Percentiles rank a stretch among this genome's conserved stretches.
These are phyloP conservation scores for Talaromyces rugulosus DNA, from an alignment of 2,329 filamentous ascomycete species.

Conservation along the genomic window DNA sequence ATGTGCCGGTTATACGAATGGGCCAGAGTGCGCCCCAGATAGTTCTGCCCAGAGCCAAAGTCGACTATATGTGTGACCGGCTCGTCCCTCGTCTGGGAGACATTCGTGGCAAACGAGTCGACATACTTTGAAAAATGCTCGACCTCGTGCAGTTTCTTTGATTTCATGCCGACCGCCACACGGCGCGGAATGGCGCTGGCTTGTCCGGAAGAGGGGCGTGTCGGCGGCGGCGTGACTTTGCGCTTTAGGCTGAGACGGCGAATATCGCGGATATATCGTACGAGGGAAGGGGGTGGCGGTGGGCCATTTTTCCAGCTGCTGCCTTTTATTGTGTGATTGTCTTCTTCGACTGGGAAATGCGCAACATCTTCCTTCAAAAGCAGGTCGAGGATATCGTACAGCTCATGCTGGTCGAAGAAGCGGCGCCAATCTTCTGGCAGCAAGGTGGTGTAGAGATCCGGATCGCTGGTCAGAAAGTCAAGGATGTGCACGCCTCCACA, in stretches of 20 bases:
- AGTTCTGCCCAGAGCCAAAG: conserved; percentile 95
- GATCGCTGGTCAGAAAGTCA: conserved; percentile 86
- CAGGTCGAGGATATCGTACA: conserved; percentile 74
- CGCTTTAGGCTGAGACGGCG: conserved; percentile 65
- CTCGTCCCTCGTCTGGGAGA: conserved; percentile 44
- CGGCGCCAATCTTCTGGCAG: conserved; percentile 75
- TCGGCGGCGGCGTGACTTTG: conserved; percentile 54
- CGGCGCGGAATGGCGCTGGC: conserved; percentile 59
- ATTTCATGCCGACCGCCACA: conserved; percentile 85
- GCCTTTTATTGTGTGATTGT: background rate
- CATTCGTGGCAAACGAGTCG: conserved; percentile 58
- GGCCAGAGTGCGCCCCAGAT: conserved; percentile 82
- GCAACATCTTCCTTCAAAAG: conserved; percentile 72
- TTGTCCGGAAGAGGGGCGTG: too few relatives aligned
- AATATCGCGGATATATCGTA: conserved; percentile 69
- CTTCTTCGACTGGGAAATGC: conserved; percentile 15
- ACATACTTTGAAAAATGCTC: conserved; percentile 85
- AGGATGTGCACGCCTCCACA: conserved; percentile 96
- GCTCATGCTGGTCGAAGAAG: conserved; percentile 67
- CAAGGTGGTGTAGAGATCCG: conserved; percentile 73
- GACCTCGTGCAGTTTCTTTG: conserved; percentile 94
- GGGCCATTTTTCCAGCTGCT: conserved; percentile 42
- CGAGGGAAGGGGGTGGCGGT: conserved; percentile 52
- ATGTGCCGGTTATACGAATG: conserved; percentile 81
- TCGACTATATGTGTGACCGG: conserved; percentile 83